Conservation (phyloP, 495 filamentous ascomycete species). For the Margaritispora aquatica region DNA sequence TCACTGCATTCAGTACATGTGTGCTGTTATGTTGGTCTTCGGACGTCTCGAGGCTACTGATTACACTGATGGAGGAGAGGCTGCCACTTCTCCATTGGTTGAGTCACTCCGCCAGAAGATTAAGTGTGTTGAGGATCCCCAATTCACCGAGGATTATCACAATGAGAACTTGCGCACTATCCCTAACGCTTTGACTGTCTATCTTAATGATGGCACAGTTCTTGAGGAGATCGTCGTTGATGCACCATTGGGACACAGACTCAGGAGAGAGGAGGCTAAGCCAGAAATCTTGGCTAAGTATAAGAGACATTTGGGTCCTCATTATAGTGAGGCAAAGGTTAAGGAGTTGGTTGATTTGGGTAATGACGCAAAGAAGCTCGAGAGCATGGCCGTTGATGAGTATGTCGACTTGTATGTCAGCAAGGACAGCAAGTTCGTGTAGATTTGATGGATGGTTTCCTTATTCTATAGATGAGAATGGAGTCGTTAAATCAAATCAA, state of each 20-base stretch:
- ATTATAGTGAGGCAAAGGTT: conserved; percentile 69
- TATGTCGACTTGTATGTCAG: conserved; percentile 89
- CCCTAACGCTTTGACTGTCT: conserved; percentile 90
- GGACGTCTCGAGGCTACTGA: conserved; percentile 86
- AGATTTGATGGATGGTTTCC: conserved; percentile 6
- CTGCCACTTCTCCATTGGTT: conserved; percentile 82
- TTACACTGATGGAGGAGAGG: conserved; percentile 86
- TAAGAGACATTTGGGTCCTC: conserved; percentile 80
- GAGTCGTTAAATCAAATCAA: not conserved
- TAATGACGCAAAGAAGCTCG: conserved; percentile 63
- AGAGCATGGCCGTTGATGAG: conserved; percentile 76
- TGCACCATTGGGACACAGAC: conserved; percentile 87
- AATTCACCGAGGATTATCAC: conserved; percentile 94
- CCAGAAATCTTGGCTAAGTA: conserved; percentile 93
- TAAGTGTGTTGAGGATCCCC: conserved; percentile 88
- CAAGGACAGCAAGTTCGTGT: conserved; percentile 50
- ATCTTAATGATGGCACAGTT: conserved; percentile 89
- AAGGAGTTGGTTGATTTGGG: conserved; percentile 73
- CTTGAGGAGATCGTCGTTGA: conserved; percentile 90
- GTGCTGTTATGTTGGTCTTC: conserved; percentile 88
- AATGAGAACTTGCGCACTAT: conserved; percentile 88
- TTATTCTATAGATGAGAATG: not conserved
- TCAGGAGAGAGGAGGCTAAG: conserved; percentile 93
- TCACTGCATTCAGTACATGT: conserved; percentile 99
- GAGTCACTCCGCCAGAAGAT: conserved; percentile 89